A percentile compares a stretch with the other conserved stretches of the same genome.
These are phyloP conservation scores for Cryptosporidium meleagridis DNA, from an alignment of 169 alveolate species.

Conservation along the genomic window DNA sequence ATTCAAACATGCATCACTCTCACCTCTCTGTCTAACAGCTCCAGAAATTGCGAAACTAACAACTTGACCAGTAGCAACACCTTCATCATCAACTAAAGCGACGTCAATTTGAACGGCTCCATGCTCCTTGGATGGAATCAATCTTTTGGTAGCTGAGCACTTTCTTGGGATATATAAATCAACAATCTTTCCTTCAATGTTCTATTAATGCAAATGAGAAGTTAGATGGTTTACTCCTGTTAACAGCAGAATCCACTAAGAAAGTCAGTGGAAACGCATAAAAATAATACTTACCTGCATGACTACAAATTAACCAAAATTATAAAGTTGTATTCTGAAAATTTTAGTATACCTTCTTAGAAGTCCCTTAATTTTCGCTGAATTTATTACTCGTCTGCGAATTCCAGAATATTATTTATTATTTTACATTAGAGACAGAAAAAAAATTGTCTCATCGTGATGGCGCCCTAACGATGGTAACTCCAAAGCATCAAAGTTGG, in stretches of 20 bases:
- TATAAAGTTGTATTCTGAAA: not conserved
- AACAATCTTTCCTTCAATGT: slow-evolving; percentile 92
- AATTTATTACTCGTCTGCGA: not conserved
- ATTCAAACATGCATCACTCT: slow-evolving; percentile 93
- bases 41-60: slow-evolving; percentile 91
- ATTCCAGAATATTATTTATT: not conserved
- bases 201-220: slow-evolving; percentile 76
- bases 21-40: slow-evolving; percentile 91
- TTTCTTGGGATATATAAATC: slow-evolving; percentile 95
- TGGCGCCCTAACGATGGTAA: not conserved
- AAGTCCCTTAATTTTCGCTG: not conserved
- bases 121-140: slow-evolving; percentile 92
- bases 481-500: not conserved
- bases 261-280: not conserved
- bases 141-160: slow-evolving; percentile 94
- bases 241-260: not conserved
- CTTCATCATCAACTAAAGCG: slow-evolving; percentile 92
- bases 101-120: slow-evolving; percentile 93
- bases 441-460: not conserved
- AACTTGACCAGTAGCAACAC: slow-evolving; percentile 87
- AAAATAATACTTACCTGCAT: slow-evolving; percentile 54
- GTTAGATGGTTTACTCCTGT: not conserved
- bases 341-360: not conserved
- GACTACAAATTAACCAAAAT: not conserved
- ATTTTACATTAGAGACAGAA: slow-evolving; percentile 1